Evolutionary conservation across 257 asterid genomes (phyloP).

Genomic region (Perilla frutescens): DNA sequence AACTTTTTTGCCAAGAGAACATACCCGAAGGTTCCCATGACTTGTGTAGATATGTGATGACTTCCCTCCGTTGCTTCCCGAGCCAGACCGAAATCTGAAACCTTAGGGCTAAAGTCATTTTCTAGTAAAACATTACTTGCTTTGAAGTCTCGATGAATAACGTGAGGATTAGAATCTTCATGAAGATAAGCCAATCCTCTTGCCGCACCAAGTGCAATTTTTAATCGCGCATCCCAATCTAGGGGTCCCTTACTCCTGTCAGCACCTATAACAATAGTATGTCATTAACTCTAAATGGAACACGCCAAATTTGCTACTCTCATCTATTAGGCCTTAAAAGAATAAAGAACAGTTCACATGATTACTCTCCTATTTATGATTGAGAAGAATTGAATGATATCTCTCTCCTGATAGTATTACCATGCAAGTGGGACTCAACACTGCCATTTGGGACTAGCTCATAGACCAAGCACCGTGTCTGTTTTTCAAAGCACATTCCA

Average conservation of each 20-base stretch:
- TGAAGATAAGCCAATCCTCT: slow-evolving; percentile 97
- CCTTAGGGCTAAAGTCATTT: slow-evolving; percentile 93
- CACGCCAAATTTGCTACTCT: not conserved
- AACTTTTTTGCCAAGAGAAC: slow-evolving; percentile 9
- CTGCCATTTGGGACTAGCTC: slow-evolving; percentile 91
- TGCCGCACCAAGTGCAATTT: slow-evolving; percentile 96
- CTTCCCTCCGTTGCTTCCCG: slow-evolving; percentile 96
- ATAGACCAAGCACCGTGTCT: slow-evolving; percentile 82
- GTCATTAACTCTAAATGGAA: not conserved
- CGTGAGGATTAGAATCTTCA: slow-evolving; percentile 97
- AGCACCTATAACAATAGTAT: slow-evolving; percentile 57
- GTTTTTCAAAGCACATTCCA: slow-evolving; percentile 86
- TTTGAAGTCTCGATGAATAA: slow-evolving; percentile 94
- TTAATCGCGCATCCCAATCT: slow-evolving; percentile 92
- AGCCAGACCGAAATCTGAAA: slow-evolving; percentile 95
- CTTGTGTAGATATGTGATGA: slow-evolving; percentile 89
- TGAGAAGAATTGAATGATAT: not conserved
- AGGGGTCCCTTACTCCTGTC: slow-evolving; percentile 64
- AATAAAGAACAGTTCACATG: not conserved
- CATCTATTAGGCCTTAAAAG: not conserved
- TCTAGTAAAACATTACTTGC: slow-evolving; percentile 90
- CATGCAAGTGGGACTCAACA: slow-evolving; percentile 95
- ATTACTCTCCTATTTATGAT: not conserved
- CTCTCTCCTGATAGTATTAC: slow-evolving; percentile 40
- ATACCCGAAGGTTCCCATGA: slow-evolving; percentile 99